These are phyloP conservation scores for Phytophthora hybrid DNA, from an alignment of 352 stramenopile species.

Conservation along the genomic window DNA sequence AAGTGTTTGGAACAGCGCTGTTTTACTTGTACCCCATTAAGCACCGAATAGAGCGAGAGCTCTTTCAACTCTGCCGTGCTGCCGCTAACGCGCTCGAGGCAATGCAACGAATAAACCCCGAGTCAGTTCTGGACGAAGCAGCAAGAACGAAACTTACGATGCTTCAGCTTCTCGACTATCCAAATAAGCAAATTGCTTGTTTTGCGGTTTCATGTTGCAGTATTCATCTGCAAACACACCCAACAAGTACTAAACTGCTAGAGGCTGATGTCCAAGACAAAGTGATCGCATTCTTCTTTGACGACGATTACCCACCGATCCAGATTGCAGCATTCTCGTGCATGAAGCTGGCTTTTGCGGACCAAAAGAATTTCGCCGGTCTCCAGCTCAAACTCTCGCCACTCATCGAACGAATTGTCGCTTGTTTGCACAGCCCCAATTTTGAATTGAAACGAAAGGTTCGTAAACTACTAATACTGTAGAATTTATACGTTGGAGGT, in stretches of 20 bases:
- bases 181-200: slow-evolving; percentile 28
- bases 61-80: slow-evolving; percentile 26
- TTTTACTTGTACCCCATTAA: slow-evolving; percentile 23
- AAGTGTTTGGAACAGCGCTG: slow-evolving; percentile 19
- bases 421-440: slow-evolving; percentile 18
- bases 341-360: slow-evolving; percentile 31
- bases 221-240: slow-evolving; percentile 27
- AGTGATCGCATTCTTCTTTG: slow-evolving; percentile 32
- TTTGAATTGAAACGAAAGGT: slow-evolving; percentile 42
- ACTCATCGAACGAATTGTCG: slow-evolving; percentile 23
- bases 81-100: slow-evolving; percentile 20
- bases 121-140: slow-evolving; percentile 32
- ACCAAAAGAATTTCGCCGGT: slow-evolving; percentile 17
- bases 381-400: slow-evolving; percentile 24
- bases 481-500: neutral
- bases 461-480: neutral
- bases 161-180: slow-evolving; percentile 26
- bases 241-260: slow-evolving; percentile 27
- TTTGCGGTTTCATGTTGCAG: slow-evolving; percentile 23
- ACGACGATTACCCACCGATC: slow-evolving; percentile 22
- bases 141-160: slow-evolving; percentile 28
- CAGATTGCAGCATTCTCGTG: slow-evolving; percentile 34
- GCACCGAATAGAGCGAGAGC: slow-evolving; percentile 14
- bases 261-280: slow-evolving; percentile 25
- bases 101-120: slow-evolving; percentile 10